These are phyloP conservation scores for Malus asiatica DNA, from an alignment of 306 rosid species.

Conservation along the genomic window DNA sequence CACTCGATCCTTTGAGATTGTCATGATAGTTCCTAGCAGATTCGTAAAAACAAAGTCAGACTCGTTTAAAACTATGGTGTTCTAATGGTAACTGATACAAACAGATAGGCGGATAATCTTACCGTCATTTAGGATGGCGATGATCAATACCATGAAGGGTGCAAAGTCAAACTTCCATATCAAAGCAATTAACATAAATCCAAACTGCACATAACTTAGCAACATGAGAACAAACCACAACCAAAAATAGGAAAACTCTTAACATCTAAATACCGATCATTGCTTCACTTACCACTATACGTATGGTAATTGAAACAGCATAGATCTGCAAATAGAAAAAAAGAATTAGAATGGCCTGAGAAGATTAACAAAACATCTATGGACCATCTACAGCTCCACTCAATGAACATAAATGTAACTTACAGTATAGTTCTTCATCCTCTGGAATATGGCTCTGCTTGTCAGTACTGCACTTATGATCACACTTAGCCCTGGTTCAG, in stretches of 20 bases:
- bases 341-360: background rate
- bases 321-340: slow-evolving; percentile 60
- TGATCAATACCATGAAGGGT: slow-evolving; percentile 96
- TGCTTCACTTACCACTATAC: slow-evolving; percentile 81
- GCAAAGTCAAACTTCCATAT: slow-evolving; percentile 96
- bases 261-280: background rate
- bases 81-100: background rate
- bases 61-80: background rate
- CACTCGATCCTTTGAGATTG: slow-evolving; percentile 95
- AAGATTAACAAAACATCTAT: background rate
- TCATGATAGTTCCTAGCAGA: slow-evolving; percentile 85
- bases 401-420: slow-evolving; percentile 20
- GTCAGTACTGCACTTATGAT: slow-evolving; percentile 96
- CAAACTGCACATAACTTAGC: slow-evolving; percentile 56
- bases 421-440: slow-evolving; percentile 98
- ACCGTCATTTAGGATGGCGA: slow-evolving; percentile 95
- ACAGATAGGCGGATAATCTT: slow-evolving; percentile 16
- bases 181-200: slow-evolving; percentile 90
- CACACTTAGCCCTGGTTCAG: slow-evolving; percentile 97
- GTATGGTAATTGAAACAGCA: slow-evolving; percentile 97
- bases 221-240: slow-evolving; percentile 7
- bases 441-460: slow-evolving; percentile 96
- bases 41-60: slow-evolving; percentile 12
- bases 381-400: background rate
- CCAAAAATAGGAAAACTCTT: background rate